These are phyloP conservation scores for Diaporthe longicolla DNA, from an alignment of 2,329 filamentous ascomycete genomes.

Conservation along the genomic window DNA sequence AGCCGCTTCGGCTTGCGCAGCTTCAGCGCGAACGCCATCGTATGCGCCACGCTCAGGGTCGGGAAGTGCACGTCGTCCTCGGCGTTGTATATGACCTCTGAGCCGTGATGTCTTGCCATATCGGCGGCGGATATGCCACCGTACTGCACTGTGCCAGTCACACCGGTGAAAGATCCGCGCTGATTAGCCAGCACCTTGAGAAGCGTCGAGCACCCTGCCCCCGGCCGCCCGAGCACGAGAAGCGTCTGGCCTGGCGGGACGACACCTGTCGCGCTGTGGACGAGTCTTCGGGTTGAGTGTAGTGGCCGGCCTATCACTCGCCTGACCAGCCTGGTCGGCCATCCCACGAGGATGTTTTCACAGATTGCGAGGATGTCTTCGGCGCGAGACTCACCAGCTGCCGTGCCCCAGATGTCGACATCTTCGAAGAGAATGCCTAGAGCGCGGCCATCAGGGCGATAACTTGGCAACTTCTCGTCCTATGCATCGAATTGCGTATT, in stretches of 20 bases:
- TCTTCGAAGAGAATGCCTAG: neutral
- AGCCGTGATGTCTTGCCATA: constrained; percentile 46
- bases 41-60: constrained; percentile 76
- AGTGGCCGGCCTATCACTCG: neutral
- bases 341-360: neutral
- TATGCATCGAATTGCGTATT: neutral
- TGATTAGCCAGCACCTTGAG: constrained; percentile 51
- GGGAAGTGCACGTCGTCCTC: constrained; percentile 76
- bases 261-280: neutral
- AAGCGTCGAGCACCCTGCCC: constrained; percentile 51
- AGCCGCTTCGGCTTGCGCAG: neutral
- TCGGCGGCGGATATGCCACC: constrained; percentile 47
- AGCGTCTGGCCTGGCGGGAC: constrained; percentile 39
- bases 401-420: constrained; percentile 15
- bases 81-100: constrained; percentile 52
- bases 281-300: neutral
- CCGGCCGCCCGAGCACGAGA: constrained; percentile 52
- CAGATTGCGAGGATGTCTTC: neutral
- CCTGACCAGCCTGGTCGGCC: neutral
- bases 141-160: constrained; percentile 48
- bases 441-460: constrained; percentile 5
- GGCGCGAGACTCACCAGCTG: constrained; percentile 1
- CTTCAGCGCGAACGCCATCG: constrained; percentile 73
- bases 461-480: neutral
- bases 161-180: constrained; percentile 48